phyloP scores from a whole-genome alignment of 192 early-diverging fungal genomes.

The Coemansia sp. region DNA sequence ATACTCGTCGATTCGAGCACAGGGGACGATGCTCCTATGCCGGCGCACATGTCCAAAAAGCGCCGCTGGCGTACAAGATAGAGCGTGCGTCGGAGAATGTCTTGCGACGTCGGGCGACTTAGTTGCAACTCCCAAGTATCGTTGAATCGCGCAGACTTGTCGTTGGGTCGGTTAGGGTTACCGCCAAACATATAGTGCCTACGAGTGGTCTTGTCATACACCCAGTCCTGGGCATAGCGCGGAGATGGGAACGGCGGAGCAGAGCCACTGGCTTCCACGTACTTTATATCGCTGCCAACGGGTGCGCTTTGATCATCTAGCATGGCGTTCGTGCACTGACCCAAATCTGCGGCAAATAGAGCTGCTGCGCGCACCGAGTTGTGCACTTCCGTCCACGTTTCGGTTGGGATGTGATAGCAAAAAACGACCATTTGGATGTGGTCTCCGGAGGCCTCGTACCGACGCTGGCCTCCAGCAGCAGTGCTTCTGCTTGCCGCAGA shows the following conservation, averaged over 20 bases:
- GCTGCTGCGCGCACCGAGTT: slow-evolving; percentile 28
- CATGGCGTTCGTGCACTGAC: slow-evolving; percentile 20
- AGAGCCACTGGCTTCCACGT: slow-evolving; percentile 8
- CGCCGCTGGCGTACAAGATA: slow-evolving; percentile 80
- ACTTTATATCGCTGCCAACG: slow-evolving; percentile 9
- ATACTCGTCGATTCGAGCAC: neutral
- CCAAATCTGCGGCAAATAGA: slow-evolving; percentile 51
- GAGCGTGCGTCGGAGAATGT: slow-evolving; percentile 70
- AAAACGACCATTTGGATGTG: slow-evolving; percentile 45
- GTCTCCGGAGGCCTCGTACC: slow-evolving; percentile 17
- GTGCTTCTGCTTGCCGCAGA: neutral
- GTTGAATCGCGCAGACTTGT: slow-evolving; percentile 52
- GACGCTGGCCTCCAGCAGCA: neutral
- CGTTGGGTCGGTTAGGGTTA: slow-evolving; percentile 64
- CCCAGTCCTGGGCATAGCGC: slow-evolving; percentile 91
- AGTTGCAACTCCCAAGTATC: slow-evolving; percentile 51
- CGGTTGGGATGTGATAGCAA: slow-evolving; percentile 58
- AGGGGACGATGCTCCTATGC: slow-evolving; percentile 9
- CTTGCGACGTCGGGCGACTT: slow-evolving; percentile 58
- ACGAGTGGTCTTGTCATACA: slow-evolving; percentile 72
- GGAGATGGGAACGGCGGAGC: slow-evolving; percentile 66
- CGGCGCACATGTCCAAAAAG: slow-evolving; percentile 78
- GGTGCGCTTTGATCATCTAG: neutral
- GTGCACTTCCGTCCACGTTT: slow-evolving; percentile 55
- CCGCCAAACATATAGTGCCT: slow-evolving; percentile 94